Evolutionary conservation across 805 yeast species (phyloP), one percentile per base, ranked within the genome.

Genomic region (Wickerhamiella bombiphila): DNA sequence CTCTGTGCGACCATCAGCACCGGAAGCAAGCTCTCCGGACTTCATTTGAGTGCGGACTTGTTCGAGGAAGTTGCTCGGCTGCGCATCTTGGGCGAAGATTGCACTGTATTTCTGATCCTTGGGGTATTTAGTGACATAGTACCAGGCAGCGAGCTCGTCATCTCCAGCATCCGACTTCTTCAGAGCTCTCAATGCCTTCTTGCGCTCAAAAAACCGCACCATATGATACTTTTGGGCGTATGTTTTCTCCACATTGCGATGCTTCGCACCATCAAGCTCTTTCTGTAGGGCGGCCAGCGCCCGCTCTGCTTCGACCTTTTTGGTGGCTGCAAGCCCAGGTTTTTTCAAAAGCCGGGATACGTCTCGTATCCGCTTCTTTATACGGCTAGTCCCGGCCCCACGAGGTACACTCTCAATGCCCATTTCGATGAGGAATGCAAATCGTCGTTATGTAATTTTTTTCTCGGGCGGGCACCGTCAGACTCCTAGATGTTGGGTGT

Each of bases 141-240:
- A 80, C 20, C 78, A 59, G 49, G 85, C 94, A 14, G 58, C 54
- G 11, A 53, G 49, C 26, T 45, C 47, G 11, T 41, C 51, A 15
- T 51, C 50, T 21, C 52, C 52, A 5, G 64, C 66, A 34, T 57
- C 53, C 4, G 59, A 54, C 40, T 64, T 61, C 45, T 76, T 79
- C 52, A 80, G 72, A 41, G 64, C 70, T 53, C 94, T 69, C 19
- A 72, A 48, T 0, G 94, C 91, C 66, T 85, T 86, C 61, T 83
- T 82, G 53, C 69, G 73, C 57, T 86, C 97, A 44, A 91, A 82
- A 54, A 91, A 91, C 47, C 88, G 70, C 35, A 91, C 83, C 86
- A 83, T 85, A 54, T 83, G 95, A 56, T 91, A 91, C 59, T 77
- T 80, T 47, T 74, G 69, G 9, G 82, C 72, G 29, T 65, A 59